Base-by-base conservation (phyloP, 164 flowering plant species). In the Protea cynaroides region DNA sequence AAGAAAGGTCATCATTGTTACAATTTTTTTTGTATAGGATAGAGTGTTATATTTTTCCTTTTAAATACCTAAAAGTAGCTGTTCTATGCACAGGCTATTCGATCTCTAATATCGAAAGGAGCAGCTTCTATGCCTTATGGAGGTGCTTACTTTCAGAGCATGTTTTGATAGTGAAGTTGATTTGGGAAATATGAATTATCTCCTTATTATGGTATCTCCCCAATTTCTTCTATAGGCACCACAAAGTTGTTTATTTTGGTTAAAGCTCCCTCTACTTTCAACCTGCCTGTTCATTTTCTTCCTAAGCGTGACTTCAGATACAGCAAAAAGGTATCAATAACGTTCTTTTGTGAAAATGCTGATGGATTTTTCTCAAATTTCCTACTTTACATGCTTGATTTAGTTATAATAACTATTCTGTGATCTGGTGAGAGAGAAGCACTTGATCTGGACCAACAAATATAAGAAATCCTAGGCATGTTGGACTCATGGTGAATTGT, bases 251-350 rank as follows among this genome's bases (percentile, higher is more conserved):
- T 91, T 81, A 72, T 94, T 56, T 71, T 94, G 77, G 87, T 88
- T 36, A 82, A 84, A 82, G 99, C 96, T 74, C 92, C 96, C 25
- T 67, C 83, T 67, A 78, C 88, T 53, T 68, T 88, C 62, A 88
- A 68, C 69, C 63, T 83, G 79, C 90, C 97, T 34, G 69, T 72
- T 62, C 96, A 91, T 85, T 94, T 94, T 79, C 96, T 94, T 71
- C 97, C 96, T 52, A 91, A 88, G 72, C 93, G 96, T n/a, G 99
- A 89, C 25, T 88, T 85, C 82, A 85, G 69, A 72, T 84, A 77
- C 78, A 80, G 66, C 78, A 94, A 80, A 64, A 91, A 86, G 97
- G 97, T 91, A 79, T 19, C 4, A 13, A 36, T 59, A 53, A n/a
- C 22, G 34, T 40, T 38, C 10, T 66, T 14, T 47, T 21, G 15